Percentiles rank a stretch among this genome's conserved stretches.
These are phyloP conservation scores for Gastrodia elata DNA, from an alignment of 106 monocot genomes.

Conservation along the genomic window DNA sequence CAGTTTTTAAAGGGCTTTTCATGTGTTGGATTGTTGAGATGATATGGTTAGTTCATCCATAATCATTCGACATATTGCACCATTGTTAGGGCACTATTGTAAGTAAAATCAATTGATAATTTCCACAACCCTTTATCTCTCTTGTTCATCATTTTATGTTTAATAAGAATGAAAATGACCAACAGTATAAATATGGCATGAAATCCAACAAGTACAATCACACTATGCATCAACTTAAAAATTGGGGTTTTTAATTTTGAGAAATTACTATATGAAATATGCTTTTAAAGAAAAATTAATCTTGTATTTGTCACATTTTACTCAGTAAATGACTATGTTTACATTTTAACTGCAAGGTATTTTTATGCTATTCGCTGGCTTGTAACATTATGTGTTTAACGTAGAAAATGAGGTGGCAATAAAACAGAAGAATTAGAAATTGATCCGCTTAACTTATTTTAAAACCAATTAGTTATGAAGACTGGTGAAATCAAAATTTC, in stretches of 20 bases:
- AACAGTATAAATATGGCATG: background rate
- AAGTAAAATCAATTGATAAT: background rate
- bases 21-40: background rate
- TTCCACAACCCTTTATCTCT: background rate
- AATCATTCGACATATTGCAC: background rate
- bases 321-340: too few relatives aligned
- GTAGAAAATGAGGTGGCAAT: background rate
- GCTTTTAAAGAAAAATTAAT: too few relatives aligned
- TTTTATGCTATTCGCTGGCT: too few relatives aligned
- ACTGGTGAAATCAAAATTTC: background rate
- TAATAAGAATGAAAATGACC: background rate
- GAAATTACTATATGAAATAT: too few relatives aligned
- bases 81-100: background rate
- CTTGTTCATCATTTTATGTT: background rate
- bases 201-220: background rate
- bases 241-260: too few relatives aligned
- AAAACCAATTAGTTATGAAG: background rate
- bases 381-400: background rate
- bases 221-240: background rate
- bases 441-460: background rate
- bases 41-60: background rate
- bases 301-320: too few relatives aligned
- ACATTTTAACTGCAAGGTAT: too few relatives aligned
- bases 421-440: background rate
- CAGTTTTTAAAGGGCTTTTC: background rate